Evolutionary conservation across 2,329 filamentous ascomycete species (phyloP).

Genomic region (Pleochaeta shiraiana): DNA sequence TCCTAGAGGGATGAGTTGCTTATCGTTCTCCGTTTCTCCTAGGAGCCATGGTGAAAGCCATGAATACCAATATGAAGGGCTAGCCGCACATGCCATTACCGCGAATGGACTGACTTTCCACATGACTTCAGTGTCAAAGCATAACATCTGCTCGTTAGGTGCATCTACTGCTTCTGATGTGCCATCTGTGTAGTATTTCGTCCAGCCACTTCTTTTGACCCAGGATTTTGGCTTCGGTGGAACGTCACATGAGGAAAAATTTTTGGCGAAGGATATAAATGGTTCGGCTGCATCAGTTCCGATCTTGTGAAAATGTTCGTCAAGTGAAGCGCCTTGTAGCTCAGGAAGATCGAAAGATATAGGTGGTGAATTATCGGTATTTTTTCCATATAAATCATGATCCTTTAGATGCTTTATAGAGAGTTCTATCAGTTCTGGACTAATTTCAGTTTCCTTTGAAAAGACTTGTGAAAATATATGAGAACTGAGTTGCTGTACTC

Average conservation of each 20-base stretch:
- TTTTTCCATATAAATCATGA: constrained; percentile 81
- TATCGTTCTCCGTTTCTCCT: constrained; percentile 52
- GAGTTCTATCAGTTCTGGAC: constrained; percentile 53
- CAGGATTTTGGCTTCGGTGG: constrained; percentile 44
- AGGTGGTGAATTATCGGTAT: constrained; percentile 51
- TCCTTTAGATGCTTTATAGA: constrained; percentile 62
- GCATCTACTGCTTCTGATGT: constrained; percentile 47
- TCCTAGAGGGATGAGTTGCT: constrained; percentile 73
- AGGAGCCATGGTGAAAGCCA: constrained; percentile 95
- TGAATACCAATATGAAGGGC: constrained; percentile 81
- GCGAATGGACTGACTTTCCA: constrained; percentile 85
- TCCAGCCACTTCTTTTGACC: constrained; percentile 72
- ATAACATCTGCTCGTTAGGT: constrained; percentile 63
- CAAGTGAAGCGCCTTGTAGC: constrained; percentile 59
- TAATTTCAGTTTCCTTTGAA: constrained; percentile 29
- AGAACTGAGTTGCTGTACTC: constrained; percentile 77
- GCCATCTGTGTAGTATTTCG: constrained; percentile 66
- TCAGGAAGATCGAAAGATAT: constrained; percentile 71
- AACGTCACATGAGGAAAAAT: constrained; percentile 43
- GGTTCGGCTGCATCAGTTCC: constrained; percentile 76
- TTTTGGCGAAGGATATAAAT: constrained; percentile 51
- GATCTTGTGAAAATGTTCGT: constrained; percentile 85
- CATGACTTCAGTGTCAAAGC: constrained; percentile 94
- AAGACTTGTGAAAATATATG: constrained; percentile 75
- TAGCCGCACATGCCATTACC: constrained; percentile 89